Conservation (phyloP, 306 rosid genomes). For the Lablab purpureus region DNA sequence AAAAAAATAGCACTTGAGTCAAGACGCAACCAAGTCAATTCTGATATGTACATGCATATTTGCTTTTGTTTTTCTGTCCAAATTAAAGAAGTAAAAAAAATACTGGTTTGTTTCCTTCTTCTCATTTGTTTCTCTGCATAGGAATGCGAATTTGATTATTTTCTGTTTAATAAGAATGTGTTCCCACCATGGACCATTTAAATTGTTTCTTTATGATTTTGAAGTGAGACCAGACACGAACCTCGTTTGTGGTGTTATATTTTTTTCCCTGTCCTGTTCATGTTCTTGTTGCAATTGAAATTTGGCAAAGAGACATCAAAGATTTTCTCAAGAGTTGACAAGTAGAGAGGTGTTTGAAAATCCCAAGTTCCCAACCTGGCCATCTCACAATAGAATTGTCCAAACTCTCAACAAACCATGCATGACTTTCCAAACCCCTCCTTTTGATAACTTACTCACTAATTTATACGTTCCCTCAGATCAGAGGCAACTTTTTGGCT, state of each 20-base stretch:
- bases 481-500: slow-evolving; percentile 46
- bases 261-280: not conserved
- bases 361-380: slow-evolving; percentile 47
- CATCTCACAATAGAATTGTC: slow-evolving; percentile 35
- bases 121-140: not conserved
- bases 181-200: slow-evolving; percentile 2
- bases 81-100: not conserved
- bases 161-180: not conserved
- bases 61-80: not conserved
- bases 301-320: slow-evolving; percentile 41
- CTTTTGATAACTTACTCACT: slow-evolving; percentile 33
- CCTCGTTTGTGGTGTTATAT: slow-evolving; percentile 37
- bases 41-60: not conserved
- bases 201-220: slow-evolving; percentile 5
- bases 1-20: too few species aligned
- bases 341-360: slow-evolving; percentile 40
- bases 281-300: slow-evolving; percentile 23
- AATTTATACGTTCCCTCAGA: slow-evolving; percentile 37
- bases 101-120: not conserved
- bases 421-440: slow-evolving; percentile 45
- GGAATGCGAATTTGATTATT: slow-evolving; percentile 6
- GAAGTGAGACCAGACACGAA: slow-evolving; percentile 37
- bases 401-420: slow-evolving; percentile 42
- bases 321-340: slow-evolving; percentile 41
- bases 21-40: not conserved